Conservation (phyloP, 257 asterid species). For the Plantago major region DNA sequence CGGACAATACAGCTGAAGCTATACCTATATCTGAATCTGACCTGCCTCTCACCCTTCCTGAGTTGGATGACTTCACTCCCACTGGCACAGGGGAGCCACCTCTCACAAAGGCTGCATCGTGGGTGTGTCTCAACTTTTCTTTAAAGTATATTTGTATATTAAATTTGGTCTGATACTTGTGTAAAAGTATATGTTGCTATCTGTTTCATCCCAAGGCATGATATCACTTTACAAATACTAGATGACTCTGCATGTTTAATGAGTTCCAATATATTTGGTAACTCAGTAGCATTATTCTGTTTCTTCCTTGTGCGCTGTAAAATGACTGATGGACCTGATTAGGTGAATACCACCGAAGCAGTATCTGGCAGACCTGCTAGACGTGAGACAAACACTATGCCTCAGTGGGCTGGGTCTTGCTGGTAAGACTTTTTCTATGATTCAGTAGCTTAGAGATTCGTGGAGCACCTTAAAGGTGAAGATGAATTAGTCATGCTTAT, state of each 20-base stretch:
- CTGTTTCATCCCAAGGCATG: too few species aligned
- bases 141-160: not conserved
- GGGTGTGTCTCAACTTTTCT: slow-evolving; percentile 57
- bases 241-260: not conserved
- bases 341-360: slow-evolving; percentile 73
- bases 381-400: slow-evolving; percentile 97
- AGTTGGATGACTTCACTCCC: slow-evolving; percentile 91
- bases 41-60: slow-evolving; percentile 91
- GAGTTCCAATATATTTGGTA: slow-evolving; percentile 4
- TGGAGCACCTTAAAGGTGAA: too few species aligned
- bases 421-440: slow-evolving; percentile 47
- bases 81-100: slow-evolving; percentile 99
- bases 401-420: slow-evolving; percentile 99
- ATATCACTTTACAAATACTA: slow-evolving; percentile 8
- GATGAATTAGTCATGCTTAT: too few species aligned
- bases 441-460: not conserved
- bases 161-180: too few species aligned
- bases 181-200: too few species aligned
- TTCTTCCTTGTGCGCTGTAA: slow-evolving; percentile 9
- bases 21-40: slow-evolving; percentile 80
- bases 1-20: slow-evolving; percentile 64
- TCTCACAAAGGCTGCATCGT: slow-evolving; percentile 71
- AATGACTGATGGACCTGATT: slow-evolving; percentile 24
- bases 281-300: slow-evolving; percentile 9
- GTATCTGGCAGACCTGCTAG: slow-evolving; percentile 60